Conservation (phyloP, 768 basidiomycete species). For the Mycena filopes region DNA sequence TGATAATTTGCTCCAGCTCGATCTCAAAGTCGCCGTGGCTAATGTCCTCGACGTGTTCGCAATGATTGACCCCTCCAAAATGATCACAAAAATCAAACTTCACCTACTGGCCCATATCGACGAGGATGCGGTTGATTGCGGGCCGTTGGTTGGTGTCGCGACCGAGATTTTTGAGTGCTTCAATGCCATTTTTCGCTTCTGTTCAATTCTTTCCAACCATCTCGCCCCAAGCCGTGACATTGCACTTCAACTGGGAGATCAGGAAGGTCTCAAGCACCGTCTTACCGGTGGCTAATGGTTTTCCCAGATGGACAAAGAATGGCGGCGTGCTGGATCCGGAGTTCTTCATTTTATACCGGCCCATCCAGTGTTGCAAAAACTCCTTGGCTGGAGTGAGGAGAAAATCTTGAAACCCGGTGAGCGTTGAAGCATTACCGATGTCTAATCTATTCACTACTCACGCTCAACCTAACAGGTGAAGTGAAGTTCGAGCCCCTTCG, state of each 20-base stretch:
- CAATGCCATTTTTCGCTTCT: conserved; percentile 42
- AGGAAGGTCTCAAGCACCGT: conserved; percentile 14
- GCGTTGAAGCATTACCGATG: too few relatives aligned
- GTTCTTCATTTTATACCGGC: neutral
- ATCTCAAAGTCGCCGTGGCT: conserved; percentile 22
- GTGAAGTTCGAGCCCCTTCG: neutral
- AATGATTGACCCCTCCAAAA: conserved; percentile 24
- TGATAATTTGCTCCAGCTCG: conserved; percentile 1
- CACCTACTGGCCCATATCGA: conserved; percentile 30
- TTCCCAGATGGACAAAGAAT: neutral
- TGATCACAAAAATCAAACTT: conserved; percentile 34
- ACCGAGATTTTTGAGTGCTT: conserved; percentile 41
- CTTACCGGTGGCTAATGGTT: neutral
- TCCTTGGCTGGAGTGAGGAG: neutral
- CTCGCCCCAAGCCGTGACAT: conserved; percentile 42
- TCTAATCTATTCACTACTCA: neutral
- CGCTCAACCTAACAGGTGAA: neutral
- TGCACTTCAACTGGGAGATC: conserved; percentile 25
- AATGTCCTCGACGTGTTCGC: conserved; percentile 36
- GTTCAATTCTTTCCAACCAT: conserved; percentile 42
- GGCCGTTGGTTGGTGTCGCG: conserved; percentile 26
- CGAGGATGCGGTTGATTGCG: conserved; percentile 26
- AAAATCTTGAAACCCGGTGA: neutral
- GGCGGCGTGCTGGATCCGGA: neutral
- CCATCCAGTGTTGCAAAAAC: neutral